These are phyloP conservation scores for Melastoma candidum DNA, from an alignment of 441 rosid genomes.

Conservation along the genomic window DNA sequence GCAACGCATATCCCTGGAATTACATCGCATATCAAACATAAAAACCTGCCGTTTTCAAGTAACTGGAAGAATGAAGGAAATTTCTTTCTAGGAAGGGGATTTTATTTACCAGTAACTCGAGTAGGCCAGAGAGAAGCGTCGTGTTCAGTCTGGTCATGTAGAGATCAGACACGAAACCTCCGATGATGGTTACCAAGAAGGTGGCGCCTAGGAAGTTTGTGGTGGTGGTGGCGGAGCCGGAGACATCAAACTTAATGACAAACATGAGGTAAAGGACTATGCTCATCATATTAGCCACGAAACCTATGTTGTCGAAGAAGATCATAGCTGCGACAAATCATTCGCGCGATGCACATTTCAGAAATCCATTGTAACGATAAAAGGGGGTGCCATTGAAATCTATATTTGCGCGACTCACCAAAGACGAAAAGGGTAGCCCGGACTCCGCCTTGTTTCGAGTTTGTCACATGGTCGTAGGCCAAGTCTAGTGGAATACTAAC, in stretches of 20 bases:
- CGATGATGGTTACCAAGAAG: constrained; percentile 18
- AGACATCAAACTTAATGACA: constrained; percentile 19
- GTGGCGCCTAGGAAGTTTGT: constrained; percentile 23
- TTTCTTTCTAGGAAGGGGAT: too few relatives aligned
- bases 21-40: too few relatives aligned
- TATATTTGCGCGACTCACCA: constrained; percentile 5
- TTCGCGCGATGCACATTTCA: not conserved
- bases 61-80: too few relatives aligned
- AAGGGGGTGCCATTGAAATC: not conserved
- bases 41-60: too few relatives aligned
- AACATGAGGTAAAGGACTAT: constrained; percentile 17
- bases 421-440: constrained; percentile 22
- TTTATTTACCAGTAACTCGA: constrained; percentile 12
- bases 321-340: constrained; percentile 14
- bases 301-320: constrained; percentile 21
- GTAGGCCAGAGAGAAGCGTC: constrained; percentile 12
- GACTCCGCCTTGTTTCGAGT: constrained; percentile 15
- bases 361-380: not conserved
- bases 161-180: constrained; percentile 21
- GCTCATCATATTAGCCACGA: constrained; percentile 23
- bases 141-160: constrained; percentile 22
- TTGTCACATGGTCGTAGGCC: constrained; percentile 9
- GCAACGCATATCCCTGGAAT: constrained; percentile 16
- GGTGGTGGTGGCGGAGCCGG: constrained; percentile 23
- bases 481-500: constrained; percentile 6